Conservation (phyloP, 2,329 filamentous ascomycete species). For the Phaeosphaeriaceae sp. region DNA sequence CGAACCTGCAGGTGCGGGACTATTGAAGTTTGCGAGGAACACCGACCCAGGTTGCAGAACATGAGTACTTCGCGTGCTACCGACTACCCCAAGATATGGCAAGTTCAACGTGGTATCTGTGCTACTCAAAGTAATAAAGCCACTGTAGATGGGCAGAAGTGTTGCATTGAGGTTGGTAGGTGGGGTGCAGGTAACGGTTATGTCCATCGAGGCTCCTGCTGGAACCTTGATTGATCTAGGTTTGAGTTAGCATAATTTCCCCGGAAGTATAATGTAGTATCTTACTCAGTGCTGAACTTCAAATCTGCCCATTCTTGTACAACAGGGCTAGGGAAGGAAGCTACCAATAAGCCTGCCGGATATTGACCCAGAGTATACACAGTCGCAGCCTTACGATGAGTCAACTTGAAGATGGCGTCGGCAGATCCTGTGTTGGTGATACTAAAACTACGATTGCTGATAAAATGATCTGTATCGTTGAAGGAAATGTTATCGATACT, state of each 20-base stretch:
- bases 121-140: conserved; percentile 20
- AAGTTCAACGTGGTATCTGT: conserved; percentile 12
- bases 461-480: conserved; percentile 35
- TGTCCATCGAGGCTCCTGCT: conserved; percentile 15
- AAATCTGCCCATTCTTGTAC: conserved; percentile 16
- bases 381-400: conserved; percentile 22
- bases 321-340: conserved; percentile 12
- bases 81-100: conserved; percentile 29
- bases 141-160: conserved; percentile 29
- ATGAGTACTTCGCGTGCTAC: conserved; percentile 17
- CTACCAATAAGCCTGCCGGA: conserved; percentile 1
- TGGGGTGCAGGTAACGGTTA: conserved; percentile 24
- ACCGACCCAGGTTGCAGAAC: conserved; percentile 7
- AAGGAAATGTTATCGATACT: conserved; percentile 21
- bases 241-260: conserved; percentile 5
- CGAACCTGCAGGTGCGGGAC: conserved; percentile 7
- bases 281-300: conserved; percentile 11
- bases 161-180: conserved; percentile 26
- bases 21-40: conserved; percentile 18
- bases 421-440: conserved; percentile 21
- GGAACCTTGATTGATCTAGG: conserved; percentile 27
- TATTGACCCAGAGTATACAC: conserved; percentile 18
- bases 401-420: conserved; percentile 13
- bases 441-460: conserved; percentile 26
- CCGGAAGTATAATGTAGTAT: background rate